Evolutionary conservation across 176 grass and related monocot genomes (phyloP).

Genomic region (Avena atlantica): DNA sequence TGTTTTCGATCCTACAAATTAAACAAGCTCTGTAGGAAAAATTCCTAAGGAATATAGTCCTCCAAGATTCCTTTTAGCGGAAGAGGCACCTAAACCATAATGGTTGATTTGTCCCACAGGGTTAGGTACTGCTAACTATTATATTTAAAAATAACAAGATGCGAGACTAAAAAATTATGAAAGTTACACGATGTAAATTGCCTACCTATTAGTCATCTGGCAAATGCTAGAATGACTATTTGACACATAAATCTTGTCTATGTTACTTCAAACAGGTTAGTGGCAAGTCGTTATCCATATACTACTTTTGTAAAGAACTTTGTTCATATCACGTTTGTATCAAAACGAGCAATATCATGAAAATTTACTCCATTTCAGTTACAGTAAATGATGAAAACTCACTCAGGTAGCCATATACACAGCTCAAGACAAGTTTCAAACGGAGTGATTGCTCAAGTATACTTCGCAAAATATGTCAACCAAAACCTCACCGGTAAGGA

Average conservation of each 20-base stretch:
- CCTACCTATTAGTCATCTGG: slow-evolving; percentile 7
- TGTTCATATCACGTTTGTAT: not conserved
- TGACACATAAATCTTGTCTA: not conserved
- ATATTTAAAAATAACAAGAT: not conserved
- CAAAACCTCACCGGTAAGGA: not conserved
- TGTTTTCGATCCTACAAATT: not conserved
- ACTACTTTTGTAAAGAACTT: not conserved
- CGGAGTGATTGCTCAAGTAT: not conserved
- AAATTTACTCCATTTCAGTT: not conserved
- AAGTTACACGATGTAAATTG: not conserved
- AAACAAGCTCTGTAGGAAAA: not conserved
- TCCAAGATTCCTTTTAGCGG: not conserved
- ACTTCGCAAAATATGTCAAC: not conserved
- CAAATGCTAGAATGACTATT: slow-evolving; percentile 7
- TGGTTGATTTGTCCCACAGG: not conserved
- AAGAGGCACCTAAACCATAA: not conserved
- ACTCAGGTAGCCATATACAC: not conserved
- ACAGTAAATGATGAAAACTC: not conserved
- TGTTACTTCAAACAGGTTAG: not conserved
- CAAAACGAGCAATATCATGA: slow-evolving; percentile 2
- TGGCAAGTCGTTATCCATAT: not conserved
- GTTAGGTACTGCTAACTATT: not conserved
- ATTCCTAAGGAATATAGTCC: not conserved
- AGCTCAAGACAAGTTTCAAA: slow-evolving; percentile 18
- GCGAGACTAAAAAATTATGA: not conserved